Evolutionary conservation across 768 basidiomycete species (phyloP), one percentile per base, ranked within the genome.

Genomic region (Trametes elegans): DNA sequence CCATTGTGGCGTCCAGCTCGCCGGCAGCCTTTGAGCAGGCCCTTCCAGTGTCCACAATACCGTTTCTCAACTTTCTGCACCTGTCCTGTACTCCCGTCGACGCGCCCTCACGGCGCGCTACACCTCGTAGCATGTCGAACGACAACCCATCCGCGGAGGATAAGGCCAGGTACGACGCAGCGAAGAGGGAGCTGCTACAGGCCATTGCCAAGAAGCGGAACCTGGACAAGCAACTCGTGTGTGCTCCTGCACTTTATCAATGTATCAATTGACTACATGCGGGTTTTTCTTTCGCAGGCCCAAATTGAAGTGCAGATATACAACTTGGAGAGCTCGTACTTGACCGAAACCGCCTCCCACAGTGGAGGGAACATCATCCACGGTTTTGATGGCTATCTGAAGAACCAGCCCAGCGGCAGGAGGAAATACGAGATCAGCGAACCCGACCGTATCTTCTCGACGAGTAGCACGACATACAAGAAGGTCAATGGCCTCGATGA

Each of bases 361-460:
- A 85, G 82, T 62, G 89, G 90, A 16, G 91, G 91, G 27, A 93
- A 93, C 62, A 92, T 93, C 49, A 87, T 93, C 32, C 87, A 87
- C 62, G 91, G 91, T 4, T 93, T 93, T 60, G 91, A 93, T 50
- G 84, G 85, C 36, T 93, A 92, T 66, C 80, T 93, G 54, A 93
- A 93, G 70, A 85, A 85, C 62, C 87, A 85, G 55, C 79, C 79
- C 0, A 75, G 79, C 8, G 82, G 79, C 7, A 75, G 89, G 62
- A 79, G 86, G 66, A 85, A 84, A 65, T 82, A 85, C 60, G 90
- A 93, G 60, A 79, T 90, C 53, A 81, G 79, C 57, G 91, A 93
- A 53, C 73, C 79, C 11, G 91, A 93, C 65, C 79, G 91, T 42
- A 74, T 92, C 58, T 93, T 93, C 70, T 90, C 90, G 2, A 86